Base-by-base conservation (phyloP, 2,329 filamentous ascomycete genomes). In the Pseudogymnoascus sp. region DNA sequence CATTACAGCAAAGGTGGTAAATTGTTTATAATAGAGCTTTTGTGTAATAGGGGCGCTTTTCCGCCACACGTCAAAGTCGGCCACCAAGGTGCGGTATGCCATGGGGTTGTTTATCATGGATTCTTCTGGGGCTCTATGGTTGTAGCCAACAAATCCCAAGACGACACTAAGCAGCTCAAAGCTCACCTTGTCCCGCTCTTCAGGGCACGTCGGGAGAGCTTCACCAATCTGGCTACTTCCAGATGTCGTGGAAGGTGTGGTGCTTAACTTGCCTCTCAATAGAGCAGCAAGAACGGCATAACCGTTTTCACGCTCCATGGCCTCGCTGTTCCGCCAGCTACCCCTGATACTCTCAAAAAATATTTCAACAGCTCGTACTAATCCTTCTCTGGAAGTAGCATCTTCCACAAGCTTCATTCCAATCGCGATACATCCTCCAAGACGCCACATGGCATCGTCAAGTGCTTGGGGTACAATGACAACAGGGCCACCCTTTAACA, bases 251-350 rank as follows among this genome's bases (percentile, higher is more conserved):
- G 76, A 73, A 62, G 72, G 70, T 60, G 81, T 80, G 59, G 70
- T 68, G 35, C 18, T 60, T 33, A 96, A 79, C 73, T 96, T 97
- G 62, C 90, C 89, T 62, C 91, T 87, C 23, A 99, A 77, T 16
- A 97, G 81, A 74, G 92, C 86, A 42, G 89, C 89, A 60, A 99
- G 77, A 37, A 97, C 90, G 25, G 90, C 89, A 72, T 97, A 99
- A 0, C 93, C 95, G 68, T 95, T 94, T 65, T 96, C 92, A 70
- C 90, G 87, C 74, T 99, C 94, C 89, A 99, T 97, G 25, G 94
- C 92, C 73, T 99, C 95, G 68, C 94, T 97, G 68, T 97, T 97
- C 67, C 94, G 85, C 94, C 95, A 99, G 72, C 90, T 97, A 67
- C 90, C 88, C 67, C 90, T 88, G 60, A 97, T 89, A 65, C 90